Percentiles rank a stretch among this genome's conserved stretches.
Conservation (phyloP, 495 filamentous ascomycete genomes). For the Aspergillus baeticus region DNA sequence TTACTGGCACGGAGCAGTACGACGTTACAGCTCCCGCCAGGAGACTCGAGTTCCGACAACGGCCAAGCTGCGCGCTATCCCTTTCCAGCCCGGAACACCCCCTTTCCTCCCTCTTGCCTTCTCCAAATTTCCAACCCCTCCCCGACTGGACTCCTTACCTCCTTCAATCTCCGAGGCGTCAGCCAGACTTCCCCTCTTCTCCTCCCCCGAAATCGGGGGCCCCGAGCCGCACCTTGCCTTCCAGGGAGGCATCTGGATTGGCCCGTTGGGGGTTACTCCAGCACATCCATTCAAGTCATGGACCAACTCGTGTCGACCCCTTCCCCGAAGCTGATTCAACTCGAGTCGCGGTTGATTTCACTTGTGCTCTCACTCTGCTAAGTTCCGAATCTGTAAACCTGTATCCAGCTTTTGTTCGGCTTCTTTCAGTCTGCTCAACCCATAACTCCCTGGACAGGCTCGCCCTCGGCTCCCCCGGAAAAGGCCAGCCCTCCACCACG, state of each 20-base stretch:
- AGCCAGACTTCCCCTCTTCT: not conserved
- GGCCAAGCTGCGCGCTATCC: slow-evolving; percentile 29
- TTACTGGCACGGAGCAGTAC: slow-evolving; percentile 24
- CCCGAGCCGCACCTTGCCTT: slow-evolving; percentile 18
- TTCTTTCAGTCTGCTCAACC: no score
- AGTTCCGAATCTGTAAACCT: no score
- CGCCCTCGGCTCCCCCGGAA: not conserved
- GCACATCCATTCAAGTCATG: slow-evolving; percentile 32
- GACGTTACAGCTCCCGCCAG: not conserved
- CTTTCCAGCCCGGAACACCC: slow-evolving; percentile 11
- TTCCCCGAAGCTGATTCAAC: no score
- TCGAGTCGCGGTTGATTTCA: no score
- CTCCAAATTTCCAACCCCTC: slow-evolving; percentile 2
- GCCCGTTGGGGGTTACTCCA: slow-evolving; percentile 22
- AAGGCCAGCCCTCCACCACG: not conserved
- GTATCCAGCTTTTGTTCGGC: no score
- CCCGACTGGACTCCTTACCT: slow-evolving; percentile 5
- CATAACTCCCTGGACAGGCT: no score
- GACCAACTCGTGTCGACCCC: not conserved
- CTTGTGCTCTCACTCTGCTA: no score
- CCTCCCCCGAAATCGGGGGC: slow-evolving; percentile 36
- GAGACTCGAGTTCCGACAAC: slow-evolving; percentile 33
- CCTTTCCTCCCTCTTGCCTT: slow-evolving; percentile 7
- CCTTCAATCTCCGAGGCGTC: slow-evolving; percentile 1
- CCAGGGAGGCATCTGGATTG: slow-evolving; percentile 20